Evolutionary conservation across 345 rosid species (phyloP).

Genomic region (Lepidium sativum): DNA sequence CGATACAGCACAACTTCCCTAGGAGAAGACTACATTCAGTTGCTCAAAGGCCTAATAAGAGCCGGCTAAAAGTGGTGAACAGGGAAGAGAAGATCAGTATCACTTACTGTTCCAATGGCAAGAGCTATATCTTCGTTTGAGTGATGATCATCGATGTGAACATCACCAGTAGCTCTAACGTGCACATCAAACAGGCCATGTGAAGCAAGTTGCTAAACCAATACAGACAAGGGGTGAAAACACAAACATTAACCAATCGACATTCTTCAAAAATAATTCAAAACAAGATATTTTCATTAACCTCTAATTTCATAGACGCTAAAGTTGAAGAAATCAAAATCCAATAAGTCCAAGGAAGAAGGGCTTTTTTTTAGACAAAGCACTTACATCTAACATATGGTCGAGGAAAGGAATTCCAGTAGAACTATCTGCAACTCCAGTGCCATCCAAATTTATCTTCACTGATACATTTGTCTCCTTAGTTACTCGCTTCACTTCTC

Average conservation of each 20-base stretch:
- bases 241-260: neutral
- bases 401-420: conserved; percentile 82
- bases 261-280: neutral
- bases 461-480: conserved; percentile 82
- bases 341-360: neutral
- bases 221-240: neutral
- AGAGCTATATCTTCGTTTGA: conserved; percentile 89
- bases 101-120: conserved; percentile 81
- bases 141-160: conserved; percentile 93
- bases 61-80: neutral
- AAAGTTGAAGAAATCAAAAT: neutral
- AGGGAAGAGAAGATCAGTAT: neutral
- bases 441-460: conserved; percentile 73
- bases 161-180: conserved; percentile 82
- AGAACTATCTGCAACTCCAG: conserved; percentile 61
- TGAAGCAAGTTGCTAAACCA: conserved; percentile 80
- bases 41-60: neutral
- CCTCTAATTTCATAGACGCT: neutral
- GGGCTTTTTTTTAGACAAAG: neutral
- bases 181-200: conserved; percentile 90
- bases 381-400: conserved; percentile 80
- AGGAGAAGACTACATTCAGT: neutral
- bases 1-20: neutral
- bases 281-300: neutral
- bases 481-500: conserved; percentile 77